Evolutionary conservation across 768 basidiomycete species (phyloP), one percentile per base, ranked within the genome.

Genomic region (Cystobasidiopsis lactophilus): DNA sequence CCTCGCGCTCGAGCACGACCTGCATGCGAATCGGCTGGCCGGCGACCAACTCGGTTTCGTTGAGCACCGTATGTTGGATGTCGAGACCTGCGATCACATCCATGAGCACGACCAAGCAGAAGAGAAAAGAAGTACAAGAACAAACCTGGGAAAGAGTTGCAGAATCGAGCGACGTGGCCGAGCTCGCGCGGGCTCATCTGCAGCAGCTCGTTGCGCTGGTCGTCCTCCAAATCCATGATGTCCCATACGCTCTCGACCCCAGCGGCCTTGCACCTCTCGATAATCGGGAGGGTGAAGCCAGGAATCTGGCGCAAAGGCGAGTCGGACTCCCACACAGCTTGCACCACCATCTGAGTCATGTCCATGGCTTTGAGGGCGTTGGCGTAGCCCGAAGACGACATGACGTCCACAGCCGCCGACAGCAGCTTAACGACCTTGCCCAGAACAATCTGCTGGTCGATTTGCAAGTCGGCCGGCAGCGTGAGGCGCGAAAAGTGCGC

Each of bases 221-320:
- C 80, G 60, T 95, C 91, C 63, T 96, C 93, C 77, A 96, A 78
- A 66, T 96, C 93, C 84, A 95, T 93, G 57, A 96, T 74, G 64
- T 96, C 93, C 65, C 95, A 93, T 0, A 98, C 88, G 1, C 83
- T 82, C 55, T 85, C 84, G 51, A 93, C 71, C 7, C 75, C 75
- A 5, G 78, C 81, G 0, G 73, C 75, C 63, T 82, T 82, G 71
- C 88, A 95, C 10, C 88, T 77, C 62, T 77, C 75, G 63, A 96
- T 70, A 40, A 89, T 84, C 50, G 91, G 85, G 5, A 77, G 68
- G 59, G 91, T 85, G 67, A 96, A 98, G 67, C 93, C 88, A 10
- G 93, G 93, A 40, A 98, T 80, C 66, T 98, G 91, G 63, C 83
- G 86, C 59, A 96, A 68, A 0, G 89, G 88, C 35, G 84, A 86